Evolutionary conservation across 75 land plant species (phyloP), one percentile per base, ranked within the genome.

Genomic region (Picea glauca): DNA sequence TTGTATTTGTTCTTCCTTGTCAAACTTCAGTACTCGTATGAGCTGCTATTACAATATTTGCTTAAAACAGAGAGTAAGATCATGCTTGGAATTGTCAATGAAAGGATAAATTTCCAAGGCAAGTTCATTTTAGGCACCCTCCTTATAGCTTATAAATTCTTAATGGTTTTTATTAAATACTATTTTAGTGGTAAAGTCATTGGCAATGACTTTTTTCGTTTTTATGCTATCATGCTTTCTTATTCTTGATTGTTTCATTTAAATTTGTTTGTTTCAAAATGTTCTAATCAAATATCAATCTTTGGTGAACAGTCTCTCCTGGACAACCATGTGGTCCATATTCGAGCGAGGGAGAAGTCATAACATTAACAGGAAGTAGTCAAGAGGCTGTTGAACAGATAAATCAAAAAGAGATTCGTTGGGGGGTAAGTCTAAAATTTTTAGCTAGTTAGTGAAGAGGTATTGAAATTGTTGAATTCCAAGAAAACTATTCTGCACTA

Each of bases 21-120:
- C 13, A 23, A 56, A 11, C 74, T 72, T 74, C 85, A 96, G 99
- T 98, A 95, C 57, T 95, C 99, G 5, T 95, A 93, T 80, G 94
- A 98, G 62, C 85, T 98, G 18, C 92, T 98, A 6, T 82, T 98
- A 83, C 98, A 98, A 81, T 95, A 86, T 78, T 86, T 98, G 38
- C 99, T 90, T 75, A 92, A 88, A 74, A 85, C 94, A 35, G 89
- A 95, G 67, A 88, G 87, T 50, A 82, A 92, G 62, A 74, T 88
- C 33, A 98, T 98, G 88, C 99, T 98, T 77, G 94, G 96, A 62
- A 78, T 98, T 77, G 90, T 95, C 62, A 98, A 98, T 83, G 95
- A 92, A 74, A 96, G 84, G 66, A 90, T 98, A 43, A 95, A 98
- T 61, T 84, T 98, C 60, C 88, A 89, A 85, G 96, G 98, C 18